phyloP scores from a whole-genome alignment of 75 land plant genomes.

The Isoetes taiwanensis region DNA sequence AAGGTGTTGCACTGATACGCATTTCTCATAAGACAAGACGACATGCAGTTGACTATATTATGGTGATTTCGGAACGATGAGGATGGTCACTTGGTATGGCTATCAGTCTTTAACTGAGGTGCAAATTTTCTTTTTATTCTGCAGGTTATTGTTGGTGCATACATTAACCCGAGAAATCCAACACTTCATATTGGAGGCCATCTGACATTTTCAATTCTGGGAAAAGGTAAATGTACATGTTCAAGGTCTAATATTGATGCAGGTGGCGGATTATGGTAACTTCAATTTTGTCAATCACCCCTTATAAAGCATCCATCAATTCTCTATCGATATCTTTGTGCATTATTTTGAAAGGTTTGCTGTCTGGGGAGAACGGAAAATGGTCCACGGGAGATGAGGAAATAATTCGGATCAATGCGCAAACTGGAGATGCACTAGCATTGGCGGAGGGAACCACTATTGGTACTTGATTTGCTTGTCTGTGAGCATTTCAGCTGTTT shows the following conservation, averaged over 20 bases:
- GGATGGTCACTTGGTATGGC: neutral
- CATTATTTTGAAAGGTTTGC: conserved; percentile 20
- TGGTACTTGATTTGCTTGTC: no score
- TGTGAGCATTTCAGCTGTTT: no score
- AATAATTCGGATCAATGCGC: conserved; percentile 37
- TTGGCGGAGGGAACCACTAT: conserved; percentile 47
- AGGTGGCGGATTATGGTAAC: no score
- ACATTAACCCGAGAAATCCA: conserved; percentile 53
- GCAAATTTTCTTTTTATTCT: neutral
- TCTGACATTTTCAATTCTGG: conserved; percentile 44
- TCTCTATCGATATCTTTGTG: no score
- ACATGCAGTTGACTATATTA: conserved; percentile 42
- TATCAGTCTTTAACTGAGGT: neutral
- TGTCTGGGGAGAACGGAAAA: conserved; percentile 34
- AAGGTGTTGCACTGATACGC: conserved; percentile 72
- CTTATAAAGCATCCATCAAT: no score
- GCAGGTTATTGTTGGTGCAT: conserved; percentile 79
- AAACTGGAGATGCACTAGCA: conserved; percentile 65
- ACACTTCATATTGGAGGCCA: conserved; percentile 37
- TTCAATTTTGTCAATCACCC: no score
- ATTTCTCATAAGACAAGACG: conserved; percentile 27
- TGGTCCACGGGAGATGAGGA: conserved; percentile 57
- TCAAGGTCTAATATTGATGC: no score
- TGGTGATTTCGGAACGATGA: conserved; percentile 30
- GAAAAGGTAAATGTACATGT: conserved; percentile 34